Base-by-base conservation (phyloP, 139 green algal species). In the Chara braunii region DNA sequence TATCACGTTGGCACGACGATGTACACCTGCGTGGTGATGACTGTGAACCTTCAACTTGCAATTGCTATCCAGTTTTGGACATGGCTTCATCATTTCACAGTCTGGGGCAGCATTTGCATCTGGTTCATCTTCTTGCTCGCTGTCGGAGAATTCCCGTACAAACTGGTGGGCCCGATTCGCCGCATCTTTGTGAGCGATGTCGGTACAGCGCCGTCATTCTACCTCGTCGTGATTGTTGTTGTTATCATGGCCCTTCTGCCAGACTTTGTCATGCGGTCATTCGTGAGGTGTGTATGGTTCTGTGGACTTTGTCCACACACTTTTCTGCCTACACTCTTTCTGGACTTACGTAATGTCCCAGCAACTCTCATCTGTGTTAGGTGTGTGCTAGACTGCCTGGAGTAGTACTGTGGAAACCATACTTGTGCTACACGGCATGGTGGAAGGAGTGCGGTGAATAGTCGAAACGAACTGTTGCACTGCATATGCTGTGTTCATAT, bases 11-110 rank as follows among this genome's bases (percentile, higher is more conserved):
- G 63, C 32, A 70, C 63, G 22, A 72, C 56, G 2, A 30, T 72
- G 2, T 84, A 77, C 68, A 81, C 65, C 6, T 29, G 59, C 23
- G 53, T 84, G n/a, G 42, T 83, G n/a, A 57, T 78, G 35, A 65
- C 62, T 6, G 70, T 82, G 14, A 83, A 83, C 71, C 53, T 83
- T n/a, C 48, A 73, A 37, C 69, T 84, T 4, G 51, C 53, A 2
- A 26, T 77, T 37, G 43, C 58, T 8, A 55, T 77, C 18, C 51
- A 64, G 44, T 72, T 67, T 44, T 78, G 72, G 57, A 84, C 78
- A 3, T 44, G 30, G 23, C 35, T 71, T 2, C 72, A 81, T 37
- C 74, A 80, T 51, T 3, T 74, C 0, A 31, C 33, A 35, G 68
- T 81, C 18, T 77, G 60, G 64, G 76, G 67, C 45, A 78, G 61